Evolutionary conservation across 2,329 filamentous ascomycete species (phyloP).

Genomic region (Fusarium scirpi): DNA sequence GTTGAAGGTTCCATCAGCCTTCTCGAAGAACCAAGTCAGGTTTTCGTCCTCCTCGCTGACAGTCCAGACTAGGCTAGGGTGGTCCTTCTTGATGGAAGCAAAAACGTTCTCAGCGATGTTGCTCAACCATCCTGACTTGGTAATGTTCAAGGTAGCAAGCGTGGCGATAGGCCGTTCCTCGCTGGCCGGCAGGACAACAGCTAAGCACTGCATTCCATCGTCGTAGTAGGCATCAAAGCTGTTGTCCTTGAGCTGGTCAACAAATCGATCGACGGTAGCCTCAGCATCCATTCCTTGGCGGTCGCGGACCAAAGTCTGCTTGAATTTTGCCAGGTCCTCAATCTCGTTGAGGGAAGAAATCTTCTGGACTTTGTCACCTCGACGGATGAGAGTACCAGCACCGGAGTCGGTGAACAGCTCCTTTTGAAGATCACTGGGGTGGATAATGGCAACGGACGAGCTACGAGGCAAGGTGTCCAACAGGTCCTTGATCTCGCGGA

Average conservation of each 20-base stretch:
- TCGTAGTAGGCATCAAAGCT: constrained; percentile 96
- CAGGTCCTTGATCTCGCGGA: constrained; percentile 96
- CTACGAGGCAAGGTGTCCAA: constrained; percentile 88
- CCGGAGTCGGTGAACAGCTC: constrained; percentile 97
- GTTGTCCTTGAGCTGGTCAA: constrained; percentile 80
- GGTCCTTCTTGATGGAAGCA: constrained; percentile 91
- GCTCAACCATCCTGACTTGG: constrained; percentile 92
- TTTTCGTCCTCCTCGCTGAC: constrained; percentile 97
- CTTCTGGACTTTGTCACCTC: constrained; percentile 88
- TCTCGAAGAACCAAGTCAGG: constrained; percentile 97
- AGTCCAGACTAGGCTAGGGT: constrained; percentile 93
- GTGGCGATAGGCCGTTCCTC: constrained; percentile 78
- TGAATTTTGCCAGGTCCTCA: constrained; percentile 79
- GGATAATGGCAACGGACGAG: constrained; percentile 96
- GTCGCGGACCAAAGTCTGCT: constrained; percentile 84
- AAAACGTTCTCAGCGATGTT: constrained; percentile 98
- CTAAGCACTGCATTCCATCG: constrained; percentile 91
- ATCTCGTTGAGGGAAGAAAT: constrained; percentile 80
- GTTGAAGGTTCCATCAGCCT: constrained; percentile 91
- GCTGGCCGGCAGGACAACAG: constrained; percentile 83
- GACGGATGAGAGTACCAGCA: constrained; percentile 90
- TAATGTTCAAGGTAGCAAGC: constrained; percentile 90
- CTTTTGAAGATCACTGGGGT: constrained; percentile 94
- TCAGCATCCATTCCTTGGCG: constrained; percentile 84
- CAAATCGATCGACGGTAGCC: constrained; percentile 86